Evolutionary conservation across 2,329 filamentous ascomycete genomes (phyloP).

Genomic region (Atkinsonella hypoxylon): DNA sequence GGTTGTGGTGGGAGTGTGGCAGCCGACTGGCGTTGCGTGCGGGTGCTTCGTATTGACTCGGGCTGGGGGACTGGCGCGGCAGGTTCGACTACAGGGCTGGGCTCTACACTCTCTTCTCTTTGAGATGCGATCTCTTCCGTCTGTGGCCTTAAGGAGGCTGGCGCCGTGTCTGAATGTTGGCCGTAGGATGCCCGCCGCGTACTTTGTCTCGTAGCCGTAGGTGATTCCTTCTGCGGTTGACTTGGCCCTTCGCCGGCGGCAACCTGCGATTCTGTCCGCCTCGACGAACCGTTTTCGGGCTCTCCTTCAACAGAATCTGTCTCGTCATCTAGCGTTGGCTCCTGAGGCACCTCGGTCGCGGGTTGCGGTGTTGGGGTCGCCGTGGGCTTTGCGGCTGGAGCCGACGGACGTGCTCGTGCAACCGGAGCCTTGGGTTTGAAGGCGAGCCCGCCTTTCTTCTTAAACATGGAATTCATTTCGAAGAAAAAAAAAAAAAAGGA

Average conservation of each 20-base stretch:
- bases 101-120: background rate
- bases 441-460: conserved; percentile 48
- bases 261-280: background rate
- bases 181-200: conserved; percentile 4
- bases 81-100: background rate
- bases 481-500: background rate
- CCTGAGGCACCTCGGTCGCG: conserved; percentile 2
- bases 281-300: background rate
- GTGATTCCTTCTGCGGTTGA: conserved; percentile 1
- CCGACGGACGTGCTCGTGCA: conserved; percentile 26
- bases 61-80: background rate
- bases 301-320: background rate
- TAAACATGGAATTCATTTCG: conserved; percentile 55
- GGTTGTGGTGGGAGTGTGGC: background rate
- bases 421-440: conserved; percentile 60
- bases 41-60: background rate
- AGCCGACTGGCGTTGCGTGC: conserved; percentile 2
- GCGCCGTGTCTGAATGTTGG: conserved; percentile 1
- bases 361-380: conserved; percentile 2
- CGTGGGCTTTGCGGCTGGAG: conserved; percentile 3
- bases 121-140: background rate
- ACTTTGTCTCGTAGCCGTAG: background rate
- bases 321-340: background rate
- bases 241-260: background rate
- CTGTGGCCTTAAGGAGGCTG: background rate